Conservation (phyloP, 441 rosid genomes). For the Populus hybrid region DNA sequence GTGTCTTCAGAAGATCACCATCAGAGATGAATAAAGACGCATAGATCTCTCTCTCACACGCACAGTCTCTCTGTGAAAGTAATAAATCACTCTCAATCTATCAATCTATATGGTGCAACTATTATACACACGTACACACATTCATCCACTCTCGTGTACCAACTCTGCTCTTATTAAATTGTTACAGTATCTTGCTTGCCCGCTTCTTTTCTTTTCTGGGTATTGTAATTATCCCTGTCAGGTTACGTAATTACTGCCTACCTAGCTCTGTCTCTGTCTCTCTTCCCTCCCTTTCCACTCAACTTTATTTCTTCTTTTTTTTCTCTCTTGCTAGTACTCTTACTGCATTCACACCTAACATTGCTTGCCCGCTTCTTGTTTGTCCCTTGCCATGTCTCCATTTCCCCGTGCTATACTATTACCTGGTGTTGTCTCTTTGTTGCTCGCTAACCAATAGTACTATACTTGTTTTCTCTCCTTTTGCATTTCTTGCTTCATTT, state of each 20-base stretch:
- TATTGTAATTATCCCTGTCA: constrained; percentile 55
- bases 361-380: constrained; percentile 35
- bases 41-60: constrained; percentile 16
- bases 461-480: neutral
- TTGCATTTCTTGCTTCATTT: constrained; percentile 13
- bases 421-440: neutral
- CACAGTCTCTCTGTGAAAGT: constrained; percentile 17
- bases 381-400: constrained; percentile 15
- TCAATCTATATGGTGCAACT: constrained; percentile 7
- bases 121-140: neutral
- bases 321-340: neutral
- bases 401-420: neutral
- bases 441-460: neutral
- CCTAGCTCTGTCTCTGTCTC: constrained; percentile 33
- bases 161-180: neutral
- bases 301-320: neutral
- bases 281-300: neutral
- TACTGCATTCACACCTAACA: constrained; percentile 24
- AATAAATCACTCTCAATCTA: constrained; percentile 14
- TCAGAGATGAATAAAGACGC: constrained; percentile 16
- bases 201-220: constrained; percentile 15
- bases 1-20: constrained; percentile 9
- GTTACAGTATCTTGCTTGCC: neutral
- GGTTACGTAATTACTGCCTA: constrained; percentile 43
- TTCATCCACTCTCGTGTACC: neutral